These are phyloP conservation scores for Talaromyces sp. DNA, from an alignment of 2,329 filamentous ascomycete species.

Conservation along the genomic window DNA sequence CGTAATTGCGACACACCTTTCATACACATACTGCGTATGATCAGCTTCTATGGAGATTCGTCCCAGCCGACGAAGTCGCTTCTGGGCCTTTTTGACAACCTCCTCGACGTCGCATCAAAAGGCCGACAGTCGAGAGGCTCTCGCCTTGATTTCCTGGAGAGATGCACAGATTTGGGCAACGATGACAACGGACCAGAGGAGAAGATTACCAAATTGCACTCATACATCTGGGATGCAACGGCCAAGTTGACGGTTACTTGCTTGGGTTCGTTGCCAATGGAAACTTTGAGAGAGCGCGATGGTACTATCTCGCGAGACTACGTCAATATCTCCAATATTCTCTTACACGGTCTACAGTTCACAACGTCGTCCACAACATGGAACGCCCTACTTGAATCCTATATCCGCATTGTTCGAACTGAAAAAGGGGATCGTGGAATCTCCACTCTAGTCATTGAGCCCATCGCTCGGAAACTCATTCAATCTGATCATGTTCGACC, in stretches of 20 bases:
- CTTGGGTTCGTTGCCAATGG: constrained; percentile 41
- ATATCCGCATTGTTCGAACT: constrained; percentile 55
- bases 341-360: constrained; percentile 56
- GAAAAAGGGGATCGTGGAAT: constrained; percentile 66
- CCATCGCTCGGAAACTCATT: constrained; percentile 57
- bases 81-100: constrained; percentile 27
- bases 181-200: constrained; percentile 19
- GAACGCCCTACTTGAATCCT: constrained; percentile 53
- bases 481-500: constrained; percentile 26
- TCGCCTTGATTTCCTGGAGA: constrained; percentile 37
- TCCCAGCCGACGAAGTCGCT: constrained; percentile 27
- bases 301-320: constrained; percentile 63
- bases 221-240: constrained; percentile 36
- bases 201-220: constrained; percentile 20
- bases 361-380: constrained; percentile 34
- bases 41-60: constrained; percentile 25
- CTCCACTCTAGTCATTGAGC: constrained; percentile 66
- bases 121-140: constrained; percentile 33
- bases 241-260: constrained; percentile 33
- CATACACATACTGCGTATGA: constrained; percentile 37
- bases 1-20: constrained; percentile 35
- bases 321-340: constrained; percentile 63
- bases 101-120: constrained; percentile 34
- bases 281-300: constrained; percentile 42
- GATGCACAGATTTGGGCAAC: constrained; percentile 32